phyloP scores from a whole-genome alignment of 2,329 filamentous ascomycete species.

The Stemphylium beticola region DNA sequence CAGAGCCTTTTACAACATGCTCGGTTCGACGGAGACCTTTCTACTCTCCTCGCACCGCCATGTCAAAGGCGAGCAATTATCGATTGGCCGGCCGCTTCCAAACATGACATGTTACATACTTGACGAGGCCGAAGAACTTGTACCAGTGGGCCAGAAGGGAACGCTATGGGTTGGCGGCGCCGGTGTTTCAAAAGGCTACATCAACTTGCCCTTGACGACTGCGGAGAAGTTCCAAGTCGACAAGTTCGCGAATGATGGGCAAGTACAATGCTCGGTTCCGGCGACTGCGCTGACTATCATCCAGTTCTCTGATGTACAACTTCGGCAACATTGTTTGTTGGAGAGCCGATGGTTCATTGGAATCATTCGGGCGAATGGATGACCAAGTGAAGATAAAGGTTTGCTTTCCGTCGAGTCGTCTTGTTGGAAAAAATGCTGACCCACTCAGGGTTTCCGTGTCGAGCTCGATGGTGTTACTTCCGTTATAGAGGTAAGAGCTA shows the following conservation, averaged over 20 bases:
- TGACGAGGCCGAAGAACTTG: slow-evolving; percentile 55
- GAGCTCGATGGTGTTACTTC: slow-evolving; percentile 64
- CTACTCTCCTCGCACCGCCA: slow-evolving; percentile 64
- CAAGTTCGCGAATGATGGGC: slow-evolving; percentile 61
- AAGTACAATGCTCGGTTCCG: slow-evolving; percentile 8
- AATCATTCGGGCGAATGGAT: slow-evolving; percentile 64
- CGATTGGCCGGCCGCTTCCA: slow-evolving; percentile 63
- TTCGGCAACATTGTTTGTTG: slow-evolving; percentile 66
- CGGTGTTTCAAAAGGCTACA: slow-evolving; percentile 63
- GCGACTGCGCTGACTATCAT: neutral
- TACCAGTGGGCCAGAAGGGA: slow-evolving; percentile 57
- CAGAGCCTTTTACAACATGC: slow-evolving; percentile 57
- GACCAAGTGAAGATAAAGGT: slow-evolving; percentile 67
- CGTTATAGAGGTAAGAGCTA: slow-evolving; percentile 27
- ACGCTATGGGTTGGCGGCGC: slow-evolving; percentile 64
- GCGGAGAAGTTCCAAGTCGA: slow-evolving; percentile 58
- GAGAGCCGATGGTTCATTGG: slow-evolving; percentile 60
- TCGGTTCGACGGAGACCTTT: slow-evolving; percentile 66
- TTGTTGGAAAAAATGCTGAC: slow-evolving; percentile 10
- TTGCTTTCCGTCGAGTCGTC: neutral
- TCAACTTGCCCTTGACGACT: slow-evolving; percentile 61
- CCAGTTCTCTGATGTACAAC: slow-evolving; percentile 60
- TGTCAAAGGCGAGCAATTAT: slow-evolving; percentile 53
- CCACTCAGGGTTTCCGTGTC: slow-evolving; percentile 62
- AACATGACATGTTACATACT: slow-evolving; percentile 65